Evolutionary conservation across 768 basidiomycete genomes (phyloP), one percentile per base, ranked within the genome.

Genomic region (Suillus decipiens): DNA sequence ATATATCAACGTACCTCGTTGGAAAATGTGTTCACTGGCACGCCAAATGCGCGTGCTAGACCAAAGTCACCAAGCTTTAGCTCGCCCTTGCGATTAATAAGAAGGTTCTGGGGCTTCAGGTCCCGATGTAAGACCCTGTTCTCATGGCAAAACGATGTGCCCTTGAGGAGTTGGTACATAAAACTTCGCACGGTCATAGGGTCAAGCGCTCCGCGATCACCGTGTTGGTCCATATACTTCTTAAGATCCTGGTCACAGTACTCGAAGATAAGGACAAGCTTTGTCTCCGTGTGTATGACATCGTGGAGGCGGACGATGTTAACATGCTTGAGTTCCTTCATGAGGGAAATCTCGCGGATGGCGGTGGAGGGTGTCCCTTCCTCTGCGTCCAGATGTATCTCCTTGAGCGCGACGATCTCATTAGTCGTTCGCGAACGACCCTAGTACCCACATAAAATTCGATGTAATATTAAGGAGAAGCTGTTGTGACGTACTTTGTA

Each of bases 311-410:
- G 89, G 73, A 99, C 94, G 73, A 99, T 96, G 79, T 99, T 99
- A 81, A 93, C 89, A 71, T 99, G 97, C 77, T 97, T 97, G 71
- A 99, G 89, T 75, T 99, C 97, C 76, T 99, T 99, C 96, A 99
- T 98, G 68, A 99, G 85, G 47, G 93, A 96, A 71, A 99, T 99
- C 82, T 99, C 97, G 54, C 97, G 90, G 75, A 99, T 99, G 61
- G 97, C 97, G 15, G 97, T 99, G 53, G 93, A 95, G 37, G 97
- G 97, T 0, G 97, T 99, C 39, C 97, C 97, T 79, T 99, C 97
- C 77, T 99, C 97, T 5, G 97, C 93, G 80, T 99, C 97, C 64
- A 99, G 90, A 72, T 99, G 96, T 67, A 99, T 99, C 80, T 99
- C 97, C 77, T 99, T 99, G 62, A 99, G 77, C 14, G 97, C 97